These are phyloP conservation scores for Breviolum minutum DNA, from an alignment of 73 alveolate genomes.

Conservation along the genomic window DNA sequence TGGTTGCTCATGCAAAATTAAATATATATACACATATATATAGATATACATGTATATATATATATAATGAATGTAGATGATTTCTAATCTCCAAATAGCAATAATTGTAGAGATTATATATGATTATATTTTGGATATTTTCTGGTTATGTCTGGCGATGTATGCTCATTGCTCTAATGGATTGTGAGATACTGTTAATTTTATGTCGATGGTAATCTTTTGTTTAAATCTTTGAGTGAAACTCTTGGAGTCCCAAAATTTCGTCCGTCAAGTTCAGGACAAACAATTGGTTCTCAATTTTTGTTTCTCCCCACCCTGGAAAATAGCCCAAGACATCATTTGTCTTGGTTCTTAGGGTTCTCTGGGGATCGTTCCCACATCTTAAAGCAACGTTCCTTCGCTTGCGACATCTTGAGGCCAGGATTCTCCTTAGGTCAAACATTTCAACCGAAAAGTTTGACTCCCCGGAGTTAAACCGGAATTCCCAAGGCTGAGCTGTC, in stretches of 20 bases:
- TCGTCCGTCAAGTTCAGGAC: not conserved
- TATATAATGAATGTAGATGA: not conserved
- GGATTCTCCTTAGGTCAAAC: conserved; percentile 68
- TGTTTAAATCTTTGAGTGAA: not conserved
- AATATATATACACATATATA: too few species aligned
- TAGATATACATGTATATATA: too few species aligned
- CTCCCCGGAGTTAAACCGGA: not conserved
- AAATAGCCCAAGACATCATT: not conserved
- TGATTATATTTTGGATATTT: not conserved
- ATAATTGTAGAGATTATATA: not conserved
- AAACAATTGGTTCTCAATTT: not conserved
- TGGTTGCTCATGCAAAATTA: too few species aligned
- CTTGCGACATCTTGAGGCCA: conserved; percentile 89
- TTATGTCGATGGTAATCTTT: not conserved
- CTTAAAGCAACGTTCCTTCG: conserved; percentile 93
- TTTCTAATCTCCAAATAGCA: too few species aligned
- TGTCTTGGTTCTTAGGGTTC: conserved; percentile 86
- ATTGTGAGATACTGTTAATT: not conserved
- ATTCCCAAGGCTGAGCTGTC: not conserved
- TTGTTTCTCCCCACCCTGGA: not conserved
- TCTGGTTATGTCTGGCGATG: not conserved
- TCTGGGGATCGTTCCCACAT: conserved; percentile 93
- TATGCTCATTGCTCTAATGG: not conserved
- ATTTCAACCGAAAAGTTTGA: not conserved
- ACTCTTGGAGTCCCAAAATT: not conserved